Conservation (phyloP, 2,329 filamentous ascomycete genomes). For the Calonectria leucothoes region DNA sequence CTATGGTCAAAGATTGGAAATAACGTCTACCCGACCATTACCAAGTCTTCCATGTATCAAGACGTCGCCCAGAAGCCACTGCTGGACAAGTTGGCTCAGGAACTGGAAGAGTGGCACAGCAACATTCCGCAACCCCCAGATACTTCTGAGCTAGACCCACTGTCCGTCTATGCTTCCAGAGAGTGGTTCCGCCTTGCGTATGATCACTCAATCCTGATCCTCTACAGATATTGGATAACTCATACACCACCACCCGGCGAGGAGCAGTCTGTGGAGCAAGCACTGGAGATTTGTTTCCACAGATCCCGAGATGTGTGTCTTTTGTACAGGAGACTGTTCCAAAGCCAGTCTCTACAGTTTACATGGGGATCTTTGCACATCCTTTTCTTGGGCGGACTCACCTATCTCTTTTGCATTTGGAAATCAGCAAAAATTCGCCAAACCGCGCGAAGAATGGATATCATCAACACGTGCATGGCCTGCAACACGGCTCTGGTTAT, state of each 20-base stretch:
- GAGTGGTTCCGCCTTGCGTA: slow-evolving; percentile 54
- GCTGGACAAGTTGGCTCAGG: slow-evolving; percentile 32
- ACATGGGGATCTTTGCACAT: slow-evolving; percentile 51
- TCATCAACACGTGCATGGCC: slow-evolving; percentile 48
- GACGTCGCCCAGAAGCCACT: slow-evolving; percentile 27
- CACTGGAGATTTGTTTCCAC: slow-evolving; percentile 22
- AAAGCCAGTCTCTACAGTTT: slow-evolving; percentile 33
- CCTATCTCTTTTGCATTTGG: slow-evolving; percentile 49
- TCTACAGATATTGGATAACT: slow-evolving; percentile 48
- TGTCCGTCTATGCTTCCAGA: slow-evolving; percentile 49
- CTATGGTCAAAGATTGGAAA: slow-evolving; percentile 45
- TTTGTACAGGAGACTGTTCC: slow-evolving; percentile 49
- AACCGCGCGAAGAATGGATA: slow-evolving; percentile 28
- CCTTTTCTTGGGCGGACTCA: slow-evolving; percentile 49
- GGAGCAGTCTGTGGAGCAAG: slow-evolving; percentile 27
- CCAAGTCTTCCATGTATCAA: slow-evolving; percentile 14
- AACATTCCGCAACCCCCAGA: slow-evolving; percentile 32
- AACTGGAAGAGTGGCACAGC: slow-evolving; percentile 43
- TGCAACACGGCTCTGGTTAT: slow-evolving; percentile 50
- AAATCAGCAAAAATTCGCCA: slow-evolving; percentile 28
- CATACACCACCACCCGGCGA: slow-evolving; percentile 23
- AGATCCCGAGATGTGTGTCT: slow-evolving; percentile 46
- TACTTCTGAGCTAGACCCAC: slow-evolving; percentile 17
- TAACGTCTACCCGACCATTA: slow-evolving; percentile 35
- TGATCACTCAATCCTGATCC: slow-evolving; percentile 51